Evolutionary conservation across 352 stramenopile species (phyloP).

Genomic region (Globisporangium spinosum): DNA sequence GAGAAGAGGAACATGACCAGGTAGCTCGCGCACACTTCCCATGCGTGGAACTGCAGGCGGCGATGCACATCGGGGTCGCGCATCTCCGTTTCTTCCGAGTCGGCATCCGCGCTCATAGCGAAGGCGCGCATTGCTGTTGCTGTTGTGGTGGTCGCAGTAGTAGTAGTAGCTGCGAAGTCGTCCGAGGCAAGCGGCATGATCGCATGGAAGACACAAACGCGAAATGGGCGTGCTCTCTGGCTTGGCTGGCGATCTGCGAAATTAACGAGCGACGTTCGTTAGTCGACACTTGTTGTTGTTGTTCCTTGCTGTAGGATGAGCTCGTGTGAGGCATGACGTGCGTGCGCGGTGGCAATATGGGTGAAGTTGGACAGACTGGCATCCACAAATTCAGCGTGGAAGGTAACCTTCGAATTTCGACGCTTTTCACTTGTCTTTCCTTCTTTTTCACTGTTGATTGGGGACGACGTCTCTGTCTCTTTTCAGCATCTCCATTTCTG

Average conservation of each 20-base stretch:
- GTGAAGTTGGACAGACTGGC: background rate
- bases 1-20: slow-evolving; percentile 56
- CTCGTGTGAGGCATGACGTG: background rate
- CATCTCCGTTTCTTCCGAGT: background rate
- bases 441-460: background rate
- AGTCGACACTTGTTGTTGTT: background rate
- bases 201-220: background rate
- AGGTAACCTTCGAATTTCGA: slow-evolving; percentile 3
- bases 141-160: background rate
- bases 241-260: background rate
- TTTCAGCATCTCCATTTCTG: too few species aligned
- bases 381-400: background rate
- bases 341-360: background rate
- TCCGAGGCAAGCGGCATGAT: background rate
- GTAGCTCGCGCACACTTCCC: slow-evolving; percentile 51
- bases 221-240: slow-evolving; percentile 2
- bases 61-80: background rate
- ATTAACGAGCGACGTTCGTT: background rate
- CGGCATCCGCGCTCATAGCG: background rate
- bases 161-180: background rate
- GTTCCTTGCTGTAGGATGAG: background rate
- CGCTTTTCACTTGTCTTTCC: background rate
- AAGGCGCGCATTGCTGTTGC: background rate
- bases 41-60: slow-evolving; percentile 31
- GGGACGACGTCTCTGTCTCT: too few species aligned